These are phyloP conservation scores for Hyphopichia burtonii DNA, from an alignment of 1,139 yeast species.

Conservation along the genomic window DNA sequence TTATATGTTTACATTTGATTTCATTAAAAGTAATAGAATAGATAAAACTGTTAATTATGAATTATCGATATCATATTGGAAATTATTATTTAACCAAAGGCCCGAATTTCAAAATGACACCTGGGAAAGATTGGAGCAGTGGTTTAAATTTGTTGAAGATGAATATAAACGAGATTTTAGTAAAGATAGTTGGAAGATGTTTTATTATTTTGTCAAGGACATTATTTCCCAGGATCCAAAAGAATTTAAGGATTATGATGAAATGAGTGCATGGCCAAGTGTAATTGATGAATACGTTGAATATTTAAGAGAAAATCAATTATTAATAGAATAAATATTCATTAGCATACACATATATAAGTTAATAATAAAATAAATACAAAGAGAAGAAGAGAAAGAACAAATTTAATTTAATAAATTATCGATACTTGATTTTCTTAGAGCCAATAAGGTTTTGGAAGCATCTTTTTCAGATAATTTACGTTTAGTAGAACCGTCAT, in stretches of 20 bases:
- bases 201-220: constrained; percentile 61
- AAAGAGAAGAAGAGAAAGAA: constrained; percentile 5
- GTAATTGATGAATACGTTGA: constrained; percentile 83
- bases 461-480: constrained; percentile 34
- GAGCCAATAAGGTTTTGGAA: constrained; percentile 40
- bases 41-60: constrained; percentile 61
- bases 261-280: constrained; percentile 89
- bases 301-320: constrained; percentile 37
- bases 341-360: neutral
- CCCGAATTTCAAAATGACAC: constrained; percentile 9
- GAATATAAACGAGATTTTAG: constrained; percentile 50
- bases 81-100: constrained; percentile 48
- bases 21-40: constrained; percentile 57
- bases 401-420: constrained; percentile 35
- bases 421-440: constrained; percentile 46
- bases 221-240: constrained; percentile 49
- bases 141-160: constrained; percentile 48
- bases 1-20: constrained; percentile 70
- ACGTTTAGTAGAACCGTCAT: neutral
- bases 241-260: constrained; percentile 58
- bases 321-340: constrained; percentile 8
- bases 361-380: constrained; percentile 14
- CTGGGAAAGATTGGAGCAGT: constrained; percentile 37
- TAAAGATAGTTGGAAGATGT: constrained; percentile 84
- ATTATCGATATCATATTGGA: constrained; percentile 78